phyloP scores from a whole-genome alignment of 1,284 basidiomycete genomes.

The Cryptococcus sp. region DNA sequence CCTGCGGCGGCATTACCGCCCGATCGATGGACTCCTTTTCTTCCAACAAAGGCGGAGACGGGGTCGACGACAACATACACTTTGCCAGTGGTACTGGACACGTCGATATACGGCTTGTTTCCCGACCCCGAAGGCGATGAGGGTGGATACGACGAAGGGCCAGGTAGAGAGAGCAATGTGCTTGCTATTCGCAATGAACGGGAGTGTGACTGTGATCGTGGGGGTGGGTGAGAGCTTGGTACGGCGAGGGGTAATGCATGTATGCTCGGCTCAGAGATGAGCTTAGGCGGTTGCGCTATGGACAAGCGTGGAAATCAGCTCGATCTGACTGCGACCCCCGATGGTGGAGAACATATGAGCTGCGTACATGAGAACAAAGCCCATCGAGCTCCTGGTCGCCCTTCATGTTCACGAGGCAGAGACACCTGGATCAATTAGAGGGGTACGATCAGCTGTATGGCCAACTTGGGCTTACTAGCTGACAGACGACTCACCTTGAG shows the following conservation, averaged over 20 bases:
- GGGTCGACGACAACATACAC: conserved; percentile 36
- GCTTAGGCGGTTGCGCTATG: conserved; percentile 23
- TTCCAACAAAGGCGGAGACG: conserved; percentile 3
- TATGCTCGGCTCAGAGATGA: conserved; percentile 35
- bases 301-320: neutral
- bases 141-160: conserved; percentile 27
- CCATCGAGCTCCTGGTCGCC: conserved; percentile 28
- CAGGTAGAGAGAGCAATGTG: conserved; percentile 28
- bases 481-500: conserved; percentile 33
- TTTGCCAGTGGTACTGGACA: conserved; percentile 39
- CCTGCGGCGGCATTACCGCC: conserved; percentile 6
- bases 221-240: neutral
- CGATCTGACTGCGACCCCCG: neutral
- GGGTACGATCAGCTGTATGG: neutral
- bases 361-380: conserved; percentile 25
- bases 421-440: conserved; percentile 25
- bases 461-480: neutral
- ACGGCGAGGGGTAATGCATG: conserved; percentile 36
- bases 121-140: conserved; percentile 4
- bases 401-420: conserved; percentile 29
- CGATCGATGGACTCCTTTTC: neutral
- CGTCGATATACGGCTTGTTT: conserved; percentile 33
- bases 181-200: conserved; percentile 21
- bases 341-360: conserved; percentile 3
- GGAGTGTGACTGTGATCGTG: conserved; percentile 6